These are phyloP conservation scores for Starmera quercuum DNA, from an alignment of 805 yeast species.

Conservation along the genomic window DNA sequence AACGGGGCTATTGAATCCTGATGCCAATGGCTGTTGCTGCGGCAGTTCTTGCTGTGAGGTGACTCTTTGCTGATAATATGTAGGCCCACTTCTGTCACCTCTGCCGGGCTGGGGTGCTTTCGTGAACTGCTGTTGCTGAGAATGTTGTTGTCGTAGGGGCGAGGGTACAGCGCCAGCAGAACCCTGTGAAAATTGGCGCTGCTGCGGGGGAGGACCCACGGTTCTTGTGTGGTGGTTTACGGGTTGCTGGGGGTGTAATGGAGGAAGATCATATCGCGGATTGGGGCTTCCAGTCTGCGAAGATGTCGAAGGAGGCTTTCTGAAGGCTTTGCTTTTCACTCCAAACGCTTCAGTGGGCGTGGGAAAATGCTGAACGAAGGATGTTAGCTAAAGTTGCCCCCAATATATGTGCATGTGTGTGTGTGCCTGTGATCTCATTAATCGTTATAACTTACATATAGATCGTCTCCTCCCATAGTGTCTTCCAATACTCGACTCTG, in stretches of 20 bases:
- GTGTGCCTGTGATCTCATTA: too few species aligned
- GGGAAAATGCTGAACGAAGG: conserved; percentile 19
- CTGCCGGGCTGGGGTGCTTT: too few species aligned
- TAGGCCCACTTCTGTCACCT: too few species aligned
- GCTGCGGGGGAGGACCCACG: background rate
- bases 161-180: too few species aligned
- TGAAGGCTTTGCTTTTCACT: conserved; percentile 5
- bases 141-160: background rate
- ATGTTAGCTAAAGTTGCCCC: too few species aligned
- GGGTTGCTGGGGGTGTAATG: conserved; percentile 6
- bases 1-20: too few species aligned
- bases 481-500: too few species aligned
- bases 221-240: background rate
- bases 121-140: too few species aligned
- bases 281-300: background rate
- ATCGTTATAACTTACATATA: conserved; percentile 17
- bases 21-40: background rate
- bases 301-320: conserved; percentile 1
- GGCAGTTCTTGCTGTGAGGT: conserved; percentile 2
- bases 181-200: conserved; percentile 1
- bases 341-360: conserved; percentile 24
- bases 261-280: conserved; percentile 1
- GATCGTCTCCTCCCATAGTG: conserved; percentile 21
- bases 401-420: too few species aligned
- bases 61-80: too few species aligned